Base-by-base conservation (phyloP, 2,329 filamentous ascomycete genomes). In the Ophiostoma novo-ulmi region DNA sequence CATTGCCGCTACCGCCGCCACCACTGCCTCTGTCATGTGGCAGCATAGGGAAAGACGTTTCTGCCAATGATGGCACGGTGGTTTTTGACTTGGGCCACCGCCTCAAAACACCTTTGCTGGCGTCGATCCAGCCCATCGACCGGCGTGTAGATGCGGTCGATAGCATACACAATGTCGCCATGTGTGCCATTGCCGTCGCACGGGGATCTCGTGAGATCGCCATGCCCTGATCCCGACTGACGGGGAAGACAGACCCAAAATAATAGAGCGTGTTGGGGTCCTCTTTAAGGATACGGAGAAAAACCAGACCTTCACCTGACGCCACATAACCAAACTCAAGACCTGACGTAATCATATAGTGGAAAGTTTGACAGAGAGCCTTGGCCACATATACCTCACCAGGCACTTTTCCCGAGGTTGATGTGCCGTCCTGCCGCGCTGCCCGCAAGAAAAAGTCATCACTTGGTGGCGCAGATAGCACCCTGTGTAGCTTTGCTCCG, bases 251-350 rank as follows among this genome's bases (percentile, higher is more conserved):
- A 4, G n/a, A n/a, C 52, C 41, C 61, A 41, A 70, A 70, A 22
- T 72, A 72, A 39, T 68, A 71, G 26, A 73, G 72, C 22, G 70
- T 72, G 22, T 69, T 14, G 3, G 70, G 69, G 14, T 71, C 69
- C 26, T 71, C 48, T 44, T 72, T 64, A 0, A 7, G 58, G 1
- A 73, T 69, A n/a, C 71, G 69, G 5, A 73, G 58, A n/a, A 73
- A 69, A 3, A 73, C 55, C 10, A 73, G 55, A 22, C 70, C 55
- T 2, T 73, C 69, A 26, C 72, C 70, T 14, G 69, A 52, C 5
- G 72, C 69, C 36, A 73, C 69, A 41, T 73, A 73, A 1, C 70
- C 70, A 22, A 31, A 72, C 41, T 72, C 69, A 1, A 73, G 65
- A 17, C 70, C 72, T 1, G 70, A 64, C 0, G 64, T 41, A 20